A percentile compares a stretch with the other conserved stretches of the same genome.
Evolutionary conservation across 2,329 filamentous ascomycete genomes (phyloP).

Genomic region (Hypocreales sp.): DNA sequence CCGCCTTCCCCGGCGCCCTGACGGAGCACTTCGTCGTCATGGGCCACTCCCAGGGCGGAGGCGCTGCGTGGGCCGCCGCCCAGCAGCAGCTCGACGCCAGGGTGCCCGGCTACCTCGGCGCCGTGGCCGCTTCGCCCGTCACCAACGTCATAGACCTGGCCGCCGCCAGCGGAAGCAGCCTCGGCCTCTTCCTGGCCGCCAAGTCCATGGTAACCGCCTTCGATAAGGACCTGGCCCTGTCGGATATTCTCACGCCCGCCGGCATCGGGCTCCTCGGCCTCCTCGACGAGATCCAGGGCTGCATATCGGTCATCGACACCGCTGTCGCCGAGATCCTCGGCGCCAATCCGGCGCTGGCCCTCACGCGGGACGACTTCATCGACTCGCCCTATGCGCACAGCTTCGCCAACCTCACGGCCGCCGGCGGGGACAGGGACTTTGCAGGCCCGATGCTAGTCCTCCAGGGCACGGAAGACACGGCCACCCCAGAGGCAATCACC

Average conservation of each 20-base stretch:
- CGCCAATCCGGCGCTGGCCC: neutral
- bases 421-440: slow-evolving; percentile 15
- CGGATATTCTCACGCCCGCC: slow-evolving; percentile 4
- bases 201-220: slow-evolving; percentile 5
- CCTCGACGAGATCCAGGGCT: slow-evolving; percentile 5
- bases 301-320: slow-evolving; percentile 4
- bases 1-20: slow-evolving; percentile 21
- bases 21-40: slow-evolving; percentile 23
- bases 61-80: slow-evolving; percentile 21
- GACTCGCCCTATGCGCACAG: slow-evolving; percentile 6
- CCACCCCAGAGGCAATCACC: slow-evolving; percentile 5
- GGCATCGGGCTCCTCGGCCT: slow-evolving; percentile 4
- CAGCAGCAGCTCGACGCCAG: slow-evolving; percentile 13
- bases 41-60: slow-evolving; percentile 31
- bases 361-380: slow-evolving; percentile 6
- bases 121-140: slow-evolving; percentile 15
- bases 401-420: slow-evolving; percentile 11
- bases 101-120: slow-evolving; percentile 19
- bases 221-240: slow-evolving; percentile 4
- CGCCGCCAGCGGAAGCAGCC: slow-evolving; percentile 1
- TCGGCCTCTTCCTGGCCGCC: slow-evolving; percentile 4
- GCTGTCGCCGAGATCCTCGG: slow-evolving; percentile 1
- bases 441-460: slow-evolving; percentile 20
- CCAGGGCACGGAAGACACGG: slow-evolving; percentile 14
- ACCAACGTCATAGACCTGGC: slow-evolving; percentile 10